Evolutionary conservation across 2,329 filamentous ascomycete genomes (phyloP).

Genomic region (Ophiostoma populinum): DNA sequence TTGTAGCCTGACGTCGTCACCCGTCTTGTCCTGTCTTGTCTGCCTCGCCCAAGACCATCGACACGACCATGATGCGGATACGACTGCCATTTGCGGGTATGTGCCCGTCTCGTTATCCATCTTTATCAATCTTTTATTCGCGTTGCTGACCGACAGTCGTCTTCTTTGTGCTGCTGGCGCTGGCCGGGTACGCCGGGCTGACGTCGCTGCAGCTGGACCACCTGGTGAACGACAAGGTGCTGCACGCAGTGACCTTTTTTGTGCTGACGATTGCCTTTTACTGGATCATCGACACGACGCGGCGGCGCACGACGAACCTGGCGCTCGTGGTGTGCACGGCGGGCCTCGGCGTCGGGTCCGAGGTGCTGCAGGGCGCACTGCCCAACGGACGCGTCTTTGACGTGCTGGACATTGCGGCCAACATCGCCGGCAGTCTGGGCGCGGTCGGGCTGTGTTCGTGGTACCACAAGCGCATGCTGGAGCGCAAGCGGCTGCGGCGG

Average conservation of each 20-base stretch:
- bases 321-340: slow-evolving; percentile 68
- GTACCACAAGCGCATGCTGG: slow-evolving; percentile 94
- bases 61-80: slow-evolving; percentile 67
- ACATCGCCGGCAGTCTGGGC: slow-evolving; percentile 58
- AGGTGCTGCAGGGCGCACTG: slow-evolving; percentile 58
- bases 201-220: slow-evolving; percentile 39
- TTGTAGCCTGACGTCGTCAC: no score
- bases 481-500: slow-evolving; percentile 60
- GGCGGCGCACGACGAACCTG: slow-evolving; percentile 68
- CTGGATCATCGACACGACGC: slow-evolving; percentile 87
- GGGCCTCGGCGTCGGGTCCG: slow-evolving; percentile 52
- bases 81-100: slow-evolving; percentile 75
- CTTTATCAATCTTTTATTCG: background rate
- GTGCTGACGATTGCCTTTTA: slow-evolving; percentile 77
- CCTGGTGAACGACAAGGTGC: slow-evolving; percentile 70
- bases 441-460: slow-evolving; percentile 62
- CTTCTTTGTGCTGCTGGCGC: slow-evolving; percentile 53
- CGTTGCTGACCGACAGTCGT: slow-evolving; percentile 31
- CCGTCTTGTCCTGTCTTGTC: no score
- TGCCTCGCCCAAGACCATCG: no score
- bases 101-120: slow-evolving; percentile 14
- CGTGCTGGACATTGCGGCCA: slow-evolving; percentile 72
- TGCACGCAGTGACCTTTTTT: slow-evolving; percentile 84
- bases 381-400: slow-evolving; percentile 60
- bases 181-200: slow-evolving; percentile 67